Conservation (phyloP, 139 green algal species). For the Limnomonas spitsbergensis region DNA sequence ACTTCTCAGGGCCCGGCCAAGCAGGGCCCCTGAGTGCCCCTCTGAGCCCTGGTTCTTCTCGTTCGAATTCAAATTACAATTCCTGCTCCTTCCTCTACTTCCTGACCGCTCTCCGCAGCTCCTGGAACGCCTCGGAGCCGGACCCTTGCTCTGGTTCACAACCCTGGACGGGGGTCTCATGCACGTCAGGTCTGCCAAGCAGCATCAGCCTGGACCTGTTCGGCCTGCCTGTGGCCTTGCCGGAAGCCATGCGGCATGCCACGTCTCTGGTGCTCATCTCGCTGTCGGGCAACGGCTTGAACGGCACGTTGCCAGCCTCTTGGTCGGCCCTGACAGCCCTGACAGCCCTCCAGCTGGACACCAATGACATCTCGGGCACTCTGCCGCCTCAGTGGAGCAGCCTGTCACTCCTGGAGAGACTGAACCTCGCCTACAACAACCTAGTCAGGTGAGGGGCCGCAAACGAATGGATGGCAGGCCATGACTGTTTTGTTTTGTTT, state of each 20-base stretch:
- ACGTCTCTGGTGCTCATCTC: background rate
- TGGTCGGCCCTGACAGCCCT: background rate
- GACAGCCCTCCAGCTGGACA: background rate
- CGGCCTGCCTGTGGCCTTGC: background rate
- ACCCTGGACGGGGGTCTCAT: background rate
- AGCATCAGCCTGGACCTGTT: background rate
- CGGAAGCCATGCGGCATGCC: background rate
- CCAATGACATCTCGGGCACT: constrained; percentile 13
- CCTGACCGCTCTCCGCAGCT: too few species aligned
- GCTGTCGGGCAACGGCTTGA: background rate
- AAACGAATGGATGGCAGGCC: background rate
- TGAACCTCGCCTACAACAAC: constrained; percentile 20
- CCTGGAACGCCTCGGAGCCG: background rate
- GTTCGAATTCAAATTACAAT: too few species aligned
- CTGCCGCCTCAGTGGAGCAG: constrained; percentile 9
- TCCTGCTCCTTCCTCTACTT: too few species aligned
- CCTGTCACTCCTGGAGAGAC: background rate
- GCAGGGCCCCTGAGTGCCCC: too few species aligned
- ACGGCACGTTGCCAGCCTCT: background rate
- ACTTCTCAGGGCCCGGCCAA: too few species aligned
- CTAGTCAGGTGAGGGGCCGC: constrained; percentile 1
- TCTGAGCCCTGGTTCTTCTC: too few species aligned
- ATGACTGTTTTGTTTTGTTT: too few species aligned
- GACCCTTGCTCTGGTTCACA: background rate
- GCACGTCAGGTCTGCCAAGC: background rate